Conservation (phyloP, 805 yeast genomes). For the Wilhelminamyces savonicus region DNA sequence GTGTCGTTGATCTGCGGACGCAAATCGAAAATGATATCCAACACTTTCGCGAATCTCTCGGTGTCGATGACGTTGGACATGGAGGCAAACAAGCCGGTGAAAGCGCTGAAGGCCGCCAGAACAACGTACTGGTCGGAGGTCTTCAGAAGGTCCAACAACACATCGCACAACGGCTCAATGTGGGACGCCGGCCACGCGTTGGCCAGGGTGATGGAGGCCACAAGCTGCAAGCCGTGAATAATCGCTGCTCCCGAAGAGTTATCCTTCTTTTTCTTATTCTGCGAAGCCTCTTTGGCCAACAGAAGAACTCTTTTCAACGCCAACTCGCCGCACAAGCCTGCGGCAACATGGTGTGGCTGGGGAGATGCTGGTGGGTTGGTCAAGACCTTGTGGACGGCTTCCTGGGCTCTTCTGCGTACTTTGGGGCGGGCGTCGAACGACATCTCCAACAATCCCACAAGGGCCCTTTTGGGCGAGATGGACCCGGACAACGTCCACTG, state of each 20-base stretch:
- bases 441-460: conserved; percentile 69
- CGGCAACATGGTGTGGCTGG: conserved; percentile 69
- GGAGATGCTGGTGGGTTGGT: conserved; percentile 71
- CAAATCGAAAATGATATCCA: conserved; percentile 68
- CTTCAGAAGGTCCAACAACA: conserved; percentile 67
- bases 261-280: conserved; percentile 22
- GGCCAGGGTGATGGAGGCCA: conserved; percentile 63
- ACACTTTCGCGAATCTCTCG: conserved; percentile 56
- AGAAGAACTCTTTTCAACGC: conserved; percentile 51
- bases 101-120: conserved; percentile 76
- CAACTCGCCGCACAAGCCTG: conserved; percentile 62
- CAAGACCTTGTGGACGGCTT: conserved; percentile 67
- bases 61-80: conserved; percentile 55
- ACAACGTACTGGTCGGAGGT: conserved; percentile 81
- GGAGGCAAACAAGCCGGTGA: conserved; percentile 70
- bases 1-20: conserved; percentile 79
- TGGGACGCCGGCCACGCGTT: conserved; percentile 77
- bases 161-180: conserved; percentile 69
- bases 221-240: conserved; percentile 73
- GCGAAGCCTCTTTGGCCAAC: conserved; percentile 30
- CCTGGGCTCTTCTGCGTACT: conserved; percentile 91
- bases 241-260: conserved; percentile 43
- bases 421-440: conserved; percentile 89
- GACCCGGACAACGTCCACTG: conserved; percentile 61
- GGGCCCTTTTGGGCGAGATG: conserved; percentile 77